phyloP scores from a whole-genome alignment of 495 filamentous ascomycete genomes.

The Talaromyces borbonicus region DNA sequence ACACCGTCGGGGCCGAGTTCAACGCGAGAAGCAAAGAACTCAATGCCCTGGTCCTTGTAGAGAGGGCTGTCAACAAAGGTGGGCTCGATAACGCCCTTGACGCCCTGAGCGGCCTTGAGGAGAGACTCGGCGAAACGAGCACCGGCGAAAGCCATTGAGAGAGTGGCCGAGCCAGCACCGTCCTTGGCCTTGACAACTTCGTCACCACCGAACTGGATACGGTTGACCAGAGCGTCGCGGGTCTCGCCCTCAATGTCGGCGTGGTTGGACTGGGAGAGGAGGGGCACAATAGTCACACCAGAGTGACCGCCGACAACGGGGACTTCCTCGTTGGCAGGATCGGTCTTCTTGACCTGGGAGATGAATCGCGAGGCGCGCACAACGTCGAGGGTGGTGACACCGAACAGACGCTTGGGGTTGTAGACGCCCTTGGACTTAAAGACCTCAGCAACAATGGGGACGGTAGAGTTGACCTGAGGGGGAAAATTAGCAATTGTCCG shows the following conservation, averaged over 20 bases:
- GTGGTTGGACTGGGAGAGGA: slow-evolving; percentile 90
- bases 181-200: slow-evolving; percentile 99
- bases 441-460: slow-evolving; percentile 93
- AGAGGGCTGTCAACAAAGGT: slow-evolving; percentile 95
- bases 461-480: slow-evolving; percentile 94
- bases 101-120: slow-evolving; percentile 82
- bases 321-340: slow-evolving; percentile 87
- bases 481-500: too few species aligned
- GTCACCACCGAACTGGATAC: slow-evolving; percentile 98
- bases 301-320: slow-evolving; percentile 95
- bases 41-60: slow-evolving; percentile 91
- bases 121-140: slow-evolving; percentile 93
- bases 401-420: slow-evolving; percentile 97
- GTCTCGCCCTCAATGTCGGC: slow-evolving; percentile 65
- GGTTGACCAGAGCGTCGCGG: slow-evolving; percentile 71
- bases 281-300: slow-evolving; percentile 94
- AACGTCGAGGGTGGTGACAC: slow-evolving; percentile 97
- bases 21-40: slow-evolving; percentile 91
- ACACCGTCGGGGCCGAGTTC: slow-evolving; percentile 95
- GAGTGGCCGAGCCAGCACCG: slow-evolving; percentile 93
- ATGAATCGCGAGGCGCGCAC: slow-evolving; percentile 97
- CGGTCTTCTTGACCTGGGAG: slow-evolving; percentile 78
- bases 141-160: slow-evolving; percentile 98
- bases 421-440: slow-evolving; percentile 91
- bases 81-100: slow-evolving; percentile 93